These are phyloP conservation scores for Centaurea solstitialis DNA, from an alignment of 129 eudicot species.

Conservation along the genomic window DNA sequence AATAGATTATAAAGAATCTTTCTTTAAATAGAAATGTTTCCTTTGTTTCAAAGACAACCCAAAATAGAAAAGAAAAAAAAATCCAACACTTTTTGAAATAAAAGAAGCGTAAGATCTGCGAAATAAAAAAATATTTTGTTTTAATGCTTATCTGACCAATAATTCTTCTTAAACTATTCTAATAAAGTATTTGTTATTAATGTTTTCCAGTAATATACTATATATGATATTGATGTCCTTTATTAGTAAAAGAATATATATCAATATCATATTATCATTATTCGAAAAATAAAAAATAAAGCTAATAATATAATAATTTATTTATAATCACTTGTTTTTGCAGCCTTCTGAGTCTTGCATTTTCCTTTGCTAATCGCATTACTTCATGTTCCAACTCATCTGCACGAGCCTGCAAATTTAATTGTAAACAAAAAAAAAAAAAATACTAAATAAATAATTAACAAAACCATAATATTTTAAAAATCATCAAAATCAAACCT, in stretches of 20 bases:
- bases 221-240: not conserved
- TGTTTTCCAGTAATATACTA: not conserved
- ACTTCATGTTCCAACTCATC: slow-evolving; percentile 46
- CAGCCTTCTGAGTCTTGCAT: slow-evolving; percentile 46
- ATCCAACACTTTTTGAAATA: not conserved
- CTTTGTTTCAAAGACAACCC: not conserved
- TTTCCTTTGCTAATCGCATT: slow-evolving; percentile 40
- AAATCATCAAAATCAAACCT: not conserved
- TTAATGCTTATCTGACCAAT: not conserved
- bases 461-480: not conserved
- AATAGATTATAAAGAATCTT: not conserved
- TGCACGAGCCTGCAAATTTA: slow-evolving; percentile 43
- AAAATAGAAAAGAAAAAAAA: not conserved
- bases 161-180: too few species aligned
- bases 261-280: not conserved
- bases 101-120: not conserved
- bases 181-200: not conserved
- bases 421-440: not conserved
- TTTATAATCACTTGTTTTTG: slow-evolving; percentile 36
- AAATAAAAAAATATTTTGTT: not conserved
- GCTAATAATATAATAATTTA: not conserved
- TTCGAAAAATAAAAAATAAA: not conserved
- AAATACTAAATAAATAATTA: not conserved
- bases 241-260: not conserved
- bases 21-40: not conserved